Conservation (phyloP, 2,329 filamentous ascomycete genomes). For the Capronia coronata region DNA sequence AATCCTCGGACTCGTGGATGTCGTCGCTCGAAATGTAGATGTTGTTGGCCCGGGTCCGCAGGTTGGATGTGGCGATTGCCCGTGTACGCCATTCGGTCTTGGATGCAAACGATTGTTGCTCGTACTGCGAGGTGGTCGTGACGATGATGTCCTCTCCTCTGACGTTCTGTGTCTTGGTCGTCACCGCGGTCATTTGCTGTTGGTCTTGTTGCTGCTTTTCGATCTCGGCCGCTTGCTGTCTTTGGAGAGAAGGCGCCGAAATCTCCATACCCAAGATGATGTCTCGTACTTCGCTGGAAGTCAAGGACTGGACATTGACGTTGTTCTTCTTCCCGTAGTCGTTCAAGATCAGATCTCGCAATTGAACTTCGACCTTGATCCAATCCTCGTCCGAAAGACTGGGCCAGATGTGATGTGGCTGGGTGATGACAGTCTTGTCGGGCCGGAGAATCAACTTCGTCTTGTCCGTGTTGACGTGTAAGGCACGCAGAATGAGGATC, state of each 20-base stretch:
- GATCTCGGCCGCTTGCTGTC: conserved; percentile 96
- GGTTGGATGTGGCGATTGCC: conserved; percentile 91
- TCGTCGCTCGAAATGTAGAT: conserved; percentile 98
- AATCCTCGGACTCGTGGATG: conserved; percentile 72
- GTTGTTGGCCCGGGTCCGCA: conserved; percentile 90
- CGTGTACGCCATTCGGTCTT: conserved; percentile 98
- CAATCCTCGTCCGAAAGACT: conserved; percentile 90
- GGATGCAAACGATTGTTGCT: conserved; percentile 94
- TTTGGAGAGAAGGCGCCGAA: conserved; percentile 92
- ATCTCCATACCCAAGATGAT: conserved; percentile 99
- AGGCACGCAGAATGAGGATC: conserved; percentile 82
- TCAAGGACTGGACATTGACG: conserved; percentile 94
- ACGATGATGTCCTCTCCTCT: conserved; percentile 97
- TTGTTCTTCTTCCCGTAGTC: conserved; percentile 99
- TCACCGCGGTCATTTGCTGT: conserved; percentile 91
- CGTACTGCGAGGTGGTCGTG: conserved; percentile 94
- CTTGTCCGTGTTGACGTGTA: conserved; percentile 98
- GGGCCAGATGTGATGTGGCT: conserved; percentile 98
- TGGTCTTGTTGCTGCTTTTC: conserved; percentile 98
- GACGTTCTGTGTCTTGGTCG: conserved; percentile 95
- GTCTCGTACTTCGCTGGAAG: conserved; percentile 92
- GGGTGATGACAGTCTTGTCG: conserved; percentile 96
- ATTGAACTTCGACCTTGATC: conserved; percentile 98
- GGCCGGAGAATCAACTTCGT: conserved; percentile 91
- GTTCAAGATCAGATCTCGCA: conserved; percentile 92